Base-by-base conservation (phyloP, 2,329 filamentous ascomycete genomes). In the Claviceps pazoutovae region DNA sequence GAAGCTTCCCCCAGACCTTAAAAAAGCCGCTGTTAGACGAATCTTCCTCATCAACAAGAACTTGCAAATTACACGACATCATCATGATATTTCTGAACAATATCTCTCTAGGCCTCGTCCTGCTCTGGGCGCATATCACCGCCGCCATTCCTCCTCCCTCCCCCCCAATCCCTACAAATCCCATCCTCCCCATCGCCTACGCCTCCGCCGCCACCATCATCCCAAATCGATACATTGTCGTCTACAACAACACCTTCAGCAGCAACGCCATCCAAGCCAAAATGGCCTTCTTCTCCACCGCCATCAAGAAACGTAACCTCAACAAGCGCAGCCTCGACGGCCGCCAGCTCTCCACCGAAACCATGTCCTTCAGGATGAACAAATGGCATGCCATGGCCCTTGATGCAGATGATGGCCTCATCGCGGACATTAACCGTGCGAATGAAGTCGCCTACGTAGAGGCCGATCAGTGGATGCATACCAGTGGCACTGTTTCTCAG, bases 171-270 rank as follows among this genome's bases (percentile, higher is more conserved):
- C 17, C 48, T 36, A 43, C 26, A 41, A 51, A 39, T 17, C n/a
- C 48, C 37, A 50, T 56, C 34, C 60, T 76, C 14, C 71, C 74
- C 57, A 64, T 82, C 59, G 64, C 66, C 59, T 82, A 81, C 61
- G 62, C 70, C 2, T 64, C 71, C 36, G 72, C 71, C 51, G 57
- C 57, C 9, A 67, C 79, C 58, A 64, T 75, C 53, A 73, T 83
- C 47, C 66, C 75, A 38, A 74, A 78, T 66, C 69, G 71, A 48
- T 84, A 81, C 65, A 83, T 84, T 55, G 79, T 83, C 51, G 79
- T 84, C 53, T 83, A 82, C 70, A 79, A 82, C 63, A 70, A 69
- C 56, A 74, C 71, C 51, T 73, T 72, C 57, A 68, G 66, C 55
- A 66, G 73, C 21, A 71, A 70, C 16, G 66, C 67, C 39, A 73